A percentile compares a stretch with the other conserved stretches of the same genome.
Conservation (phyloP, 2,329 filamentous ascomycete genomes). For the Salinomyces thailandicus region DNA sequence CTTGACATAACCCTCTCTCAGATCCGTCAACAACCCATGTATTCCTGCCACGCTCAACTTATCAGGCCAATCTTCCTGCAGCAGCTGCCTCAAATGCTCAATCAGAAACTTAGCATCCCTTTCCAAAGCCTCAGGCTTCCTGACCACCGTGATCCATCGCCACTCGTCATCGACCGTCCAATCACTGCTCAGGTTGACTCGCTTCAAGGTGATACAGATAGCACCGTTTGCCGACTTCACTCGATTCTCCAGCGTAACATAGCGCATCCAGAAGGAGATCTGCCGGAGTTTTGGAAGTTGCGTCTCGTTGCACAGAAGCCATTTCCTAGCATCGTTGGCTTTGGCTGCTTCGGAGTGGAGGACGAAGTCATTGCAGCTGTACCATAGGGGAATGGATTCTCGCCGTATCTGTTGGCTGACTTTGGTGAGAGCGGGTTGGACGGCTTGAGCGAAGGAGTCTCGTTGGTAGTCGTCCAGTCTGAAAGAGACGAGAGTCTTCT, state of each 20-base stretch:
- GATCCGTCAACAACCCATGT: conserved; percentile 9
- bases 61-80: conserved; percentile 6
- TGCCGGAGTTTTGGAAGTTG: conserved; percentile 13
- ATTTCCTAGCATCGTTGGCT: conserved; percentile 16
- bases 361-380: conserved; percentile 21
- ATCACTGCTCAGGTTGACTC: conserved; percentile 6
- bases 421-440: conserved; percentile 19
- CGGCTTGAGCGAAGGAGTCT: conserved; percentile 17
- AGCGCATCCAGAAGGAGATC: conserved; percentile 22
- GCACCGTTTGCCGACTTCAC: conserved; percentile 13
- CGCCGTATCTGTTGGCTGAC: conserved; percentile 19
- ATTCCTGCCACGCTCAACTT: conserved; percentile 12
- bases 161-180: conserved; percentile 17
- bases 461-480: conserved; percentile 20
- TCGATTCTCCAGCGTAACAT: conserved; percentile 11
- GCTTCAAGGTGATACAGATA: conserved; percentile 11
- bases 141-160: conserved; percentile 21
- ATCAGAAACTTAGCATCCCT: conserved; percentile 17
- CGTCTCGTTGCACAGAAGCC: conserved; percentile 14
- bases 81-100: conserved; percentile 8
- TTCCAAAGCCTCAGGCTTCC: conserved; percentile 13
- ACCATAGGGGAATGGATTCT: conserved; percentile 22
- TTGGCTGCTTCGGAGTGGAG: conserved; percentile 22
- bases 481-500: conserved; percentile 20
- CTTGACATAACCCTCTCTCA: conserved; percentile 14